Evolutionary conservation across 2,329 filamentous ascomycete species (phyloP).

Genomic region (Fusarium keratoplasticum): DNA sequence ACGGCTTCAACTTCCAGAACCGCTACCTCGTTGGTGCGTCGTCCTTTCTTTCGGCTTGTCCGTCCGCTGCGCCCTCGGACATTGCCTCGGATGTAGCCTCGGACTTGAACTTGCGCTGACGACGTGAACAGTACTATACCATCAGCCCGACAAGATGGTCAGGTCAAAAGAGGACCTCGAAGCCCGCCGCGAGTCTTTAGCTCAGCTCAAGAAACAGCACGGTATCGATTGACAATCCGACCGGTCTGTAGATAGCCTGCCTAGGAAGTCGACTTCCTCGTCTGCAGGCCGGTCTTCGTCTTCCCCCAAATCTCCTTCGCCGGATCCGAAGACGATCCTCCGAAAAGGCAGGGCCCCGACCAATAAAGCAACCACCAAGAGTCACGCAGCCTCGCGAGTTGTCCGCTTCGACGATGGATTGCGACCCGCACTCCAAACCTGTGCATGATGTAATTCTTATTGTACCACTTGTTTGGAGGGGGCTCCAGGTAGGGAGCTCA

Average conservation of each 20-base stretch:
- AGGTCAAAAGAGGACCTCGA: conserved; percentile 95
- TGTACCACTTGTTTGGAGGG: conserved; percentile 39
- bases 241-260: conserved; percentile 70
- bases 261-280: conserved; percentile 56
- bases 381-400: conserved; percentile 53
- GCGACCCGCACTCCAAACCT: conserved; percentile 52
- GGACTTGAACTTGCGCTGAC: conserved; percentile 25
- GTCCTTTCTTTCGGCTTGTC: background rate
- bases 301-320: conserved; percentile 55
- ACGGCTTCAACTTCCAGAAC: conserved; percentile 99
- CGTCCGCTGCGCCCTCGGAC: background rate
- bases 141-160: conserved; percentile 75
- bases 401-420: conserved; percentile 57
- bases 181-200: conserved; percentile 95
- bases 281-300: conserved; percentile 72
- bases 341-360: conserved; percentile 55
- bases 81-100: conserved; percentile 6
- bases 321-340: conserved; percentile 57
- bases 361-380: conserved; percentile 49
- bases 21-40: conserved; percentile 95
- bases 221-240: conserved; percentile 96
- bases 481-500: conserved; percentile 23
- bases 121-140: conserved; percentile 64
- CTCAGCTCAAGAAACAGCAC: conserved; percentile 97
- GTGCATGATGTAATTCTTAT: conserved; percentile 50